Conservation (phyloP, 2,329 filamentous ascomycete genomes). For the Elsinoe ampelina region DNA sequence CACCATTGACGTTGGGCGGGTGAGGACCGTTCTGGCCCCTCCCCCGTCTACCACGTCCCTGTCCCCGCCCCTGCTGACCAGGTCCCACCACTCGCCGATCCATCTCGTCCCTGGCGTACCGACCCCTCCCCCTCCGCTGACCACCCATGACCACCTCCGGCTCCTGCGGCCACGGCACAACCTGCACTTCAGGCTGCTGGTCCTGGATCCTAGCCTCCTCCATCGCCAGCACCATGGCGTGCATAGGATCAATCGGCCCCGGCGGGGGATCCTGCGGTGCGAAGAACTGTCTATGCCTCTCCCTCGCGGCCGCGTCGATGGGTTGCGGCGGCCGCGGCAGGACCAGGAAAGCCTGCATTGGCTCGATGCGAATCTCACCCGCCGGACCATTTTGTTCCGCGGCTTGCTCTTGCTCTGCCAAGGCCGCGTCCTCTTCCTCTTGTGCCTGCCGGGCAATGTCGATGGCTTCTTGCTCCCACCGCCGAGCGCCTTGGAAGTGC, state of each 20-base stretch:
- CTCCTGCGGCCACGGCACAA: neutral
- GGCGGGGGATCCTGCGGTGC: neutral
- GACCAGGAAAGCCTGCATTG: no score
- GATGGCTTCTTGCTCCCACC: conserved; percentile 35
- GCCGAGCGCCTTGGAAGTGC: conserved; percentile 35
- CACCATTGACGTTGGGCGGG: neutral
- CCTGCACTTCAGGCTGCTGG: neutral
- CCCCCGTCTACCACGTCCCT: conserved; percentile 3
- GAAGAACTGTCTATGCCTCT: conserved; percentile 6
- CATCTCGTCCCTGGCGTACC: neutral
- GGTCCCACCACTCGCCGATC: neutral
- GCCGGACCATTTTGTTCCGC: conserved; percentile 19
- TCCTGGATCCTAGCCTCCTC: neutral
- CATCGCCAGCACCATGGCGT: neutral
- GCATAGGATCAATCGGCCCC: conserved; percentile 12
- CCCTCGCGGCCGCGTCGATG: neutral
- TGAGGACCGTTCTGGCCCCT: neutral
- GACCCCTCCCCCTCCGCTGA: neutral
- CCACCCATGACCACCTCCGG: conserved; percentile 1
- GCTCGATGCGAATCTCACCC: neutral
- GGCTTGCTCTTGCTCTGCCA: conserved; percentile 23
- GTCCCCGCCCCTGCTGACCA: neutral
- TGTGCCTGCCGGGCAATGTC: conserved; percentile 28
- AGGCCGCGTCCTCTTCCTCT: conserved; percentile 21
- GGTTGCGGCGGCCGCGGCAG: neutral